Evolutionary conservation across 768 basidiomycete genomes (phyloP), one percentile per base, ranked within the genome.

Genomic region (Boletellus sp.): DNA sequence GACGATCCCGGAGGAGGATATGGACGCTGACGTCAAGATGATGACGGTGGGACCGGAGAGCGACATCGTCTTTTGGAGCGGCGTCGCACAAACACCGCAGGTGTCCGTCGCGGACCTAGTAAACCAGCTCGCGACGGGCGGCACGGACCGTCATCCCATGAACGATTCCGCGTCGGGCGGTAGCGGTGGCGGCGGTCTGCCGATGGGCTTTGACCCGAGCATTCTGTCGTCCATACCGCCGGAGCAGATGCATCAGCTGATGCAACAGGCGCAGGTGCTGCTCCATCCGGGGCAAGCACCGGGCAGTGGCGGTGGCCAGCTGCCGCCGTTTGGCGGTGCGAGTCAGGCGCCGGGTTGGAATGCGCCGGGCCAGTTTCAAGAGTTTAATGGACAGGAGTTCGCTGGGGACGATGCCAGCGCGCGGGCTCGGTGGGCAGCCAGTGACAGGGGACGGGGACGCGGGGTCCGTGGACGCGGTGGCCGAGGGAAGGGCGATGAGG

Each of bases 31-130:
- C 46, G 76, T 79, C 57, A 76, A 75, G 61, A 63, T 70, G 42
- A 91, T 92, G 87, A 78, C 81, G 24, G 74, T 80, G 31, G 87
- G 89, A 20, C 72, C 79, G 19, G 85, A 87, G 45, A 76, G 81
- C 50, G 84, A 89, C 54, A 67, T 74, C 26, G 60, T 84, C 42
- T 85, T 87, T 70, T 87, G 85, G 85, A 69, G 63, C 43, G 81
- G 71, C 46, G 69, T 19, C 35, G 37, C 45, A n/a, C 55, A 51
- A 26, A 10, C 50, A 12, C 67, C 62, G 13, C 64, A 56, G 17
- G 65, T 75, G 51, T 80, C 80, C n/a, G 85, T 85, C 31, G 80
- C 84, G 44, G 86, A 86, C 56, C 74, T 87, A 39, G 81, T 87
- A 32, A 78, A 80, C 31, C 83, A 85, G 69, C 75, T 87, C 20